Evolutionary conservation across 768 basidiomycete genomes (phyloP).

Genomic region (Aureoboletus auriporus): DNA sequence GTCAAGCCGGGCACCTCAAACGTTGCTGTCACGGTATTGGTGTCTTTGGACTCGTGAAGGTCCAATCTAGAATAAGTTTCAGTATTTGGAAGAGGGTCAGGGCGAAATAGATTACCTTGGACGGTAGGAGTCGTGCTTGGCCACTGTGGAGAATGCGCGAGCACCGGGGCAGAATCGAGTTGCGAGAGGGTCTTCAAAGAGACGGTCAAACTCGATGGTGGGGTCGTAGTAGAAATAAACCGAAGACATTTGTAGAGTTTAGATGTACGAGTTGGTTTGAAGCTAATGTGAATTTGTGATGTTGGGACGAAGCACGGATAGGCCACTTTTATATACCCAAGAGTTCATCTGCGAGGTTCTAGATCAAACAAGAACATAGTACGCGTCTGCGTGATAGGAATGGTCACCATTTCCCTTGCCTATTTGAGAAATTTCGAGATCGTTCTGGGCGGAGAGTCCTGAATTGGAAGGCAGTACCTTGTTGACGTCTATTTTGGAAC

Average conservation of each 20-base stretch:
- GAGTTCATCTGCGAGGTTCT: conserved; percentile 1
- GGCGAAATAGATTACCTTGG: conserved; percentile 18
- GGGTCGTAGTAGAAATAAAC: conserved; percentile 5
- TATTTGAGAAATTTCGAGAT: conserved; percentile 7
- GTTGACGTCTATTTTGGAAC: conserved; percentile 7
- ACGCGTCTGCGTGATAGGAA: too few relatives aligned
- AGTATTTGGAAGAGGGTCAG: not conserved
- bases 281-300: not conserved
- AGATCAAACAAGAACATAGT: not conserved
- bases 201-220: conserved; percentile 1
- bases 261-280: not conserved
- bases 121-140: not conserved
- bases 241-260: conserved; percentile 1
- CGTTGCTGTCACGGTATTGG: conserved; percentile 43
- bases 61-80: conserved; percentile 34
- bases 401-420: not conserved
- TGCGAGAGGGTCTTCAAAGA: conserved; percentile 21
- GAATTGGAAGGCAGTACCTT: not conserved
- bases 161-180: conserved; percentile 8
- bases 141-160: not conserved
- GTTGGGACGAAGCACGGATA: not conserved
- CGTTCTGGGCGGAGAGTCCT: not conserved
- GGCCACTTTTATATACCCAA: conserved; percentile 3
- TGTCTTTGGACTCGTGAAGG: conserved; percentile 40
- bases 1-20: conserved; percentile 56